Evolutionary conservation across 2,329 filamentous ascomycete species (phyloP).

Genomic region (Calonectria honghensis): DNA sequence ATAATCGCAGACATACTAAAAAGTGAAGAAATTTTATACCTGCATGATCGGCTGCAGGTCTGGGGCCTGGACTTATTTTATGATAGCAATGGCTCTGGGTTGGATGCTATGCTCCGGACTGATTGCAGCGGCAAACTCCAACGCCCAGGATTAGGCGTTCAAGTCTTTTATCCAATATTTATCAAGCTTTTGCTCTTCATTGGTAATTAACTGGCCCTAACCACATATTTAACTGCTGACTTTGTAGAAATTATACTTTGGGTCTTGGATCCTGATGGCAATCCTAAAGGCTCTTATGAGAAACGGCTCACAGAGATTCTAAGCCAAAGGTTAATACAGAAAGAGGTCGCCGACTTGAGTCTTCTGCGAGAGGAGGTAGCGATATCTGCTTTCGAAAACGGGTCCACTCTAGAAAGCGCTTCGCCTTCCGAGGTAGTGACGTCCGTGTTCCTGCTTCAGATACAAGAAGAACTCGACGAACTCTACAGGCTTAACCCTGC

Average conservation of each 20-base stretch:
- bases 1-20: not conserved
- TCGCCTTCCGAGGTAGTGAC: not conserved
- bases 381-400: not conserved
- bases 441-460: constrained; percentile 9
- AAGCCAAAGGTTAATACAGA: not conserved
- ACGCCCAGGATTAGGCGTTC: not conserved
- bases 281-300: not conserved
- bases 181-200: constrained; percentile 14
- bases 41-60: constrained; percentile 3
- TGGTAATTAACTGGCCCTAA: not conserved
- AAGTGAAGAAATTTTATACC: not conserved
- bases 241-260: constrained; percentile 4
- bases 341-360: not conserved
- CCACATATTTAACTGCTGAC: not conserved
- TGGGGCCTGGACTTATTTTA: constrained; percentile 7
- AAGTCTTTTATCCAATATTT: not conserved
- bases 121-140: not conserved
- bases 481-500: not conserved
- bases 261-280: not conserved
- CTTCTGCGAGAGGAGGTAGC: not conserved
- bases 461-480: constrained; percentile 13
- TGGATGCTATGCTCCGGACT: not conserved
- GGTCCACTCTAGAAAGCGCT: not conserved
- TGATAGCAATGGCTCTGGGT: not conserved
- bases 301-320: not conserved